Base-by-base conservation (phyloP, 2,329 filamentous ascomycete species). In the Fusarium nematophilum region DNA sequence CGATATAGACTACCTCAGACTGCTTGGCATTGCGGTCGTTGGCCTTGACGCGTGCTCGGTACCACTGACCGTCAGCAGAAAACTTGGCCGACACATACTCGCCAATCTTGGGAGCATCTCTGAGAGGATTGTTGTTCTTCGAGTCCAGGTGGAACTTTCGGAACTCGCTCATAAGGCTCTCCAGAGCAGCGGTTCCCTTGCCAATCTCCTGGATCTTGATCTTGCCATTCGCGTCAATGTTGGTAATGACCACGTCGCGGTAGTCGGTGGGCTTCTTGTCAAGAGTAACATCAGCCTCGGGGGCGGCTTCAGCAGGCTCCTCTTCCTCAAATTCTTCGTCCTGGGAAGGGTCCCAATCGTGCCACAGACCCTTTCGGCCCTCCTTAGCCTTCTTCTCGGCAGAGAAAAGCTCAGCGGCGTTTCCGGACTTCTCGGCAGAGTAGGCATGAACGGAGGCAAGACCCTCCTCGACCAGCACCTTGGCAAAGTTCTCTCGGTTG, bases 401-500 rank as follows among this genome's bases (percentile, higher is more conserved):
- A 9, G 90, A 90, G 70, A 94, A 89, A 8, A 98, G 86, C 78
- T 98, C 94, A 30, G 85, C 86, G 10, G 90, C 89, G 71, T 97
- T 95, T 62, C 93, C 94, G 13, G 92, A 90, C 81, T 96, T 96
- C 79, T 99, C 94, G 1, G 95, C 95, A 18, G 94, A 97, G 79
- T 97, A 98, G 52, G 90, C 88, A 74, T 98, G 94, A 13, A 99
- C 94, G 15, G 90, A 90, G 13, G 95, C 94, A 25, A 97, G 83
- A 59, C 95, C 95, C 77, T 99, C 95, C 76, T 98, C 95, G 2
- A 99, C 87, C 1, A 99, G 85, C 3, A 92, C 76, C 81, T 97
- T 97, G 70, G 93, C 92, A 72, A 99, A 96, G 80, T 91, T 98
- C 78, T 98, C 94, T 47, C 93, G 91, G 81, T 93, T 94, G 74